Base-by-base conservation (phyloP, 805 yeast species). In the Wickerhamiella brachini region DNA sequence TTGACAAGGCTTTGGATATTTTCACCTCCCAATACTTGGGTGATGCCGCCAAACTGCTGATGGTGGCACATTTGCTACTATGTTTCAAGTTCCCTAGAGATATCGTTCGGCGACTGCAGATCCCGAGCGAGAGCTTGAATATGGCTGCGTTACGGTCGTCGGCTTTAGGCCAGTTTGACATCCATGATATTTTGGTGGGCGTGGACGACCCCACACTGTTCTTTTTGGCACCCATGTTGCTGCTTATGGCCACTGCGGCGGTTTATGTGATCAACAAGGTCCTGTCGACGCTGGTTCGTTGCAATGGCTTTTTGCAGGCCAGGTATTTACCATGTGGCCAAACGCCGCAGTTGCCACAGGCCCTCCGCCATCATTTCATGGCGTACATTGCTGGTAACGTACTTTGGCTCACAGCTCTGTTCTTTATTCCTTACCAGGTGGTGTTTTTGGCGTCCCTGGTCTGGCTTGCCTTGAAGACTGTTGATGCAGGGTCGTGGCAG, bases 1-100 rank as follows among this genome's bases (percentile, higher is more conserved):
- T 78, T 59, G 69, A 70, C 29, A 70, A 68, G 20, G 79, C 80
- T 0, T 57, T 85, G 44, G 56, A 65, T 2, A 47, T 61, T 10
- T 54, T 80, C 51, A 45, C 67, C 39, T n/a, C 53, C 13, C 59
- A 52, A 55, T 57, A 58, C 46, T 65, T 72, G 38, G 59, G 50
- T 0, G 56, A 55, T 3, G 56, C 67, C 1, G 58, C 58, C 2
- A 44, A 59, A 0, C 50, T 50, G 0, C 61, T 73, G n/a, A 29
- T 43, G 2, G 31, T 53, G 9, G 18, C 53, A 13, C 62, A 61
- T n/a, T 59, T 73, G 0, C 50, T 67, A 0, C 60, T 78, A 21
- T 53, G 57, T 8, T 44, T 29, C 6, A 49, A 55, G 12, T 4
- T 47, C 1, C 47, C 56, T 9, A 55, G 67, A 5, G 23, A 50